These are phyloP conservation scores for Globisporangium spinosum DNA, from an alignment of 352 stramenopile genomes.

Conservation along the genomic window DNA sequence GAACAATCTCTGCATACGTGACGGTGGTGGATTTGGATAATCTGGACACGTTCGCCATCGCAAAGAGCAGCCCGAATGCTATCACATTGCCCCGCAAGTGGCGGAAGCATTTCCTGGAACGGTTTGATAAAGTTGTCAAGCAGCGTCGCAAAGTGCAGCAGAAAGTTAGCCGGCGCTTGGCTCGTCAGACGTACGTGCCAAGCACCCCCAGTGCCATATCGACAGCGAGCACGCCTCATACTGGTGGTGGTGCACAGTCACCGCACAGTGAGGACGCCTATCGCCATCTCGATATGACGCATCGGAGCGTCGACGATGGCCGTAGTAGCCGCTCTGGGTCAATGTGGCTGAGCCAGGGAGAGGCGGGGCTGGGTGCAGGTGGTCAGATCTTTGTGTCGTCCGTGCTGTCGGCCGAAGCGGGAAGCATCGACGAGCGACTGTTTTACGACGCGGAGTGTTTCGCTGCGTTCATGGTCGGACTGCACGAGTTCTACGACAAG, in stretches of 20 bases:
- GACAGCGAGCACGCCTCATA: slow-evolving; percentile 22
- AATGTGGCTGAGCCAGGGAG: slow-evolving; percentile 15
- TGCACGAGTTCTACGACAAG: slow-evolving; percentile 73
- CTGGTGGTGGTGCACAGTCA: slow-evolving; percentile 22
- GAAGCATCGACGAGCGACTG: slow-evolving; percentile 41
- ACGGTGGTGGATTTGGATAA: slow-evolving; percentile 71
- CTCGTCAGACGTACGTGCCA: slow-evolving; percentile 20
- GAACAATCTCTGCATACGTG: slow-evolving; percentile 48
- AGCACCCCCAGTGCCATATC: slow-evolving; percentile 34
- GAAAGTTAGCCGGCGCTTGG: slow-evolving; percentile 36
- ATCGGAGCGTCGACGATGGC: slow-evolving; percentile 41
- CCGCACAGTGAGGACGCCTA: slow-evolving; percentile 24
- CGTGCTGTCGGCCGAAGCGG: slow-evolving; percentile 4
- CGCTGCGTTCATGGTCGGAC: slow-evolving; percentile 41
- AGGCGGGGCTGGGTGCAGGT: slow-evolving; percentile 17
- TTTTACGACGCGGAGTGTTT: slow-evolving; percentile 64
- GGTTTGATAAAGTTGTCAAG: slow-evolving; percentile 65
- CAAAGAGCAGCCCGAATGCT: slow-evolving; percentile 55
- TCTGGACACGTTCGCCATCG: slow-evolving; percentile 40
- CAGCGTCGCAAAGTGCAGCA: slow-evolving; percentile 57
- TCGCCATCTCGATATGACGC: slow-evolving; percentile 25
- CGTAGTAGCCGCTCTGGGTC: slow-evolving; percentile 33
- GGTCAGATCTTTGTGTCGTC: slow-evolving; percentile 31
- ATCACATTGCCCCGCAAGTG: slow-evolving; percentile 68
- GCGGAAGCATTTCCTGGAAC: slow-evolving; percentile 70